These are phyloP conservation scores for Nemophila menziesii DNA, from an alignment of 257 asterid species.

Conservation along the genomic window DNA sequence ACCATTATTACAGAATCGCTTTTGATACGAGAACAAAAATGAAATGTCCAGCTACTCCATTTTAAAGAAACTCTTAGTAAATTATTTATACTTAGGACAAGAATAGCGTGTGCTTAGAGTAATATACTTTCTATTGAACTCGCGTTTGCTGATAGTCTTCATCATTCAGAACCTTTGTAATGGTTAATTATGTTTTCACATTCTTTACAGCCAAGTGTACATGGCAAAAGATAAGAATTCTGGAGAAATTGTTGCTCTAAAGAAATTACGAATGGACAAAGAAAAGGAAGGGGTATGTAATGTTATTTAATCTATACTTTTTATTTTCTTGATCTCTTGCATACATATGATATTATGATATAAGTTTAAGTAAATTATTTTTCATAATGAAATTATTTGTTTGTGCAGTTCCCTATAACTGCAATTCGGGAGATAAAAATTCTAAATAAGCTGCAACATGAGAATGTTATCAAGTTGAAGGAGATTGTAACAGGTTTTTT, in stretches of 20 bases:
- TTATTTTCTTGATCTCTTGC: constrained; percentile 3
- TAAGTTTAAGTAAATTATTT: constrained; percentile 10
- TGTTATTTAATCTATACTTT: constrained; percentile 13
- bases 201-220: constrained; percentile 65
- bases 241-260: constrained; percentile 89
- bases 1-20: not conserved
- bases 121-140: too few species aligned
- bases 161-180: too few species aligned
- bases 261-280: constrained; percentile 96
- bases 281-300: constrained; percentile 88
- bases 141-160: not conserved
- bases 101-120: too few species aligned
- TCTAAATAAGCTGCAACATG: constrained; percentile 85
- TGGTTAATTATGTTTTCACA: constrained; percentile 2
- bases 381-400: constrained; percentile 8
- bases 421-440: constrained; percentile 91
- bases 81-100: too few species aligned
- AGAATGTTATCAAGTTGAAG: constrained; percentile 72
- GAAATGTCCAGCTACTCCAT: not conserved
- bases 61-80: too few species aligned
- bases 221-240: constrained; percentile 79
- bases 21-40: not conserved
- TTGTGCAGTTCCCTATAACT: constrained; percentile 77
- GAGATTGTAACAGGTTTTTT: constrained; percentile 62
- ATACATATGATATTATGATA: too few species aligned